Conservation (phyloP, 495 filamentous ascomycete genomes). For the Penicillium paradoxum region DNA sequence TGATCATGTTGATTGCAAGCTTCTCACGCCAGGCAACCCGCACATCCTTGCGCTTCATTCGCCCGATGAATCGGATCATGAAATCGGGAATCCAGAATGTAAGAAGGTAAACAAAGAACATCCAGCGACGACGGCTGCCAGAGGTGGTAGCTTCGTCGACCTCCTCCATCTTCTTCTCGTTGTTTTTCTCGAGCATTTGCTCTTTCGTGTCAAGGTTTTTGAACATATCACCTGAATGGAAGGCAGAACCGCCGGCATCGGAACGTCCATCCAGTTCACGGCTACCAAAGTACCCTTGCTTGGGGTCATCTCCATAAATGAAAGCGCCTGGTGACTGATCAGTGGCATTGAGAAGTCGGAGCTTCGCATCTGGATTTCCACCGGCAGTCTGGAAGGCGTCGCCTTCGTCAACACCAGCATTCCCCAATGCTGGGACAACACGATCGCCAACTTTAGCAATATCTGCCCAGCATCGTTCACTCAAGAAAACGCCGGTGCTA, state of each 20-base stretch:
- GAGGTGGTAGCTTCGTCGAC: conserved; percentile 78
- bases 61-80: conserved; percentile 67
- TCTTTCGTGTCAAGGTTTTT: conserved; percentile 88
- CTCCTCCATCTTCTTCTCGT: conserved; percentile 83
- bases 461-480: conserved; percentile 90
- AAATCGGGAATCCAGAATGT: conserved; percentile 89
- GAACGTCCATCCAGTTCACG: conserved; percentile 80
- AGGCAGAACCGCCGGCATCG: conserved; percentile 82
- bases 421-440: conserved; percentile 50
- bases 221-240: conserved; percentile 95
- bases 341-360: conserved; percentile 57
- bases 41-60: conserved; percentile 92
- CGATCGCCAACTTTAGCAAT: conserved; percentile 71
- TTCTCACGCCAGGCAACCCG: conserved; percentile 94
- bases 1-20: conserved; percentile 95
- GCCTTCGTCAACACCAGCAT: conserved; percentile 46
- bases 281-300: conserved; percentile 75
- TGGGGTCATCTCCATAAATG: conserved; percentile 66
- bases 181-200: conserved; percentile 89
- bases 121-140: conserved; percentile 84
- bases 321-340: conserved; percentile 56
- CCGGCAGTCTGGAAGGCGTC: conserved; percentile 36
- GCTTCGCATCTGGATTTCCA: conserved; percentile 63
- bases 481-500: conserved; percentile 90
- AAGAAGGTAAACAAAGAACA: conserved; percentile 77